Evolutionary conservation across 2,329 filamentous ascomycete species (phyloP).

Genomic region (Fusarium pilosicola): DNA sequence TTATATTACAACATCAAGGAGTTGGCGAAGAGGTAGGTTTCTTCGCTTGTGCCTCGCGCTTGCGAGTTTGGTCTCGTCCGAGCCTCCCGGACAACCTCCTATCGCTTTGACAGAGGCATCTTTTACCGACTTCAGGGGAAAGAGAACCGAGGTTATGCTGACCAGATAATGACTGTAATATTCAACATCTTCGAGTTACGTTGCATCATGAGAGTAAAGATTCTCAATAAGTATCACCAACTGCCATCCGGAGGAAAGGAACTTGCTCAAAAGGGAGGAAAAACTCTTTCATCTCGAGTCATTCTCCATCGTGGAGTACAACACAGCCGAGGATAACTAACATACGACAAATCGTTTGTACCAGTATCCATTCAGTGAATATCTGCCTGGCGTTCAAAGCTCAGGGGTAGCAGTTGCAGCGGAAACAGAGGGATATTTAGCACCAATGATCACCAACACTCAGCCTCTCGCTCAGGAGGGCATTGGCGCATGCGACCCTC

Average conservation of each 20-base stretch:
- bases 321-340: slow-evolving; percentile 37
- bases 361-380: slow-evolving; percentile 1
- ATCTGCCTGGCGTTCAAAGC: neutral
- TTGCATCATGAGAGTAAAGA: slow-evolving; percentile 14
- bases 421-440: slow-evolving; percentile 6
- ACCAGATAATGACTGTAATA: neutral
- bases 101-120: neutral
- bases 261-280: slow-evolving; percentile 26
- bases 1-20: neutral
- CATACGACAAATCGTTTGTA: slow-evolving; percentile 6
- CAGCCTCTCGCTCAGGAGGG: neutral
- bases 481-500: slow-evolving; percentile 8
- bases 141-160: slow-evolving; percentile 31
- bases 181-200: neutral
- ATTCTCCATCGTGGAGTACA: slow-evolving; percentile 4
- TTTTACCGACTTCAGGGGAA: neutral
- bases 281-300: slow-evolving; percentile 1
- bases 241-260: slow-evolving; percentile 36
- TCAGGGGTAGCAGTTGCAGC: slow-evolving; percentile 16
- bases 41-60: neutral
- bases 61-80: neutral
- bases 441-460: neutral
- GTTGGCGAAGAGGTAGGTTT: neutral
- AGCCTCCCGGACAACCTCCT: neutral
- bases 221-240: slow-evolving; percentile 7